Evolutionary conservation across 805 yeast genomes (phyloP).

Genomic region (Lachancea cidri): DNA sequence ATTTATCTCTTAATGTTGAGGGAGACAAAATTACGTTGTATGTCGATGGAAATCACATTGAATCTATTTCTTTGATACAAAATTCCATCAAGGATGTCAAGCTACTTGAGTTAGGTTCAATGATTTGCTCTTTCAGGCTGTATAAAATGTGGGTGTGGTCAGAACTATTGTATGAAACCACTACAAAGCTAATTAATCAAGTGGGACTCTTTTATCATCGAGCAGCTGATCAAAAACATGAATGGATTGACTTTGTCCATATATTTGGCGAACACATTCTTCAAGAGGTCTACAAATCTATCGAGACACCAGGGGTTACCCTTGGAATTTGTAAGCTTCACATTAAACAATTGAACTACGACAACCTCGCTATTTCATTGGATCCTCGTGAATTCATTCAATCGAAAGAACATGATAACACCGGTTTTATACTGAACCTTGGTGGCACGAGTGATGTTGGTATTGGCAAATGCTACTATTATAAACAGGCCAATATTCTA

Average conservation of each 20-base stretch:
- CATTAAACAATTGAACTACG: slow-evolving; percentile 15
- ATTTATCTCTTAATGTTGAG: slow-evolving; percentile 14
- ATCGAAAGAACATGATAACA: not conserved
- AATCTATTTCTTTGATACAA: slow-evolving; percentile 17
- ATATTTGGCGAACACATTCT: slow-evolving; percentile 15
- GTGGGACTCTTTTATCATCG: slow-evolving; percentile 7
- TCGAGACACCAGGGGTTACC: slow-evolving; percentile 6
- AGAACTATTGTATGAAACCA: slow-evolving; percentile 10
- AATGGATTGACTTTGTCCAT: slow-evolving; percentile 1
- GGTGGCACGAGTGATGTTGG: not conserved
- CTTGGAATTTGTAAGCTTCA: slow-evolving; percentile 6
- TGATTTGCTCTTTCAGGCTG: slow-evolving; percentile 30
- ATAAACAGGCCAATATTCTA: slow-evolving; percentile 13
- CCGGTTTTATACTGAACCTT: not conserved
- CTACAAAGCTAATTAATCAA: slow-evolving; percentile 9
- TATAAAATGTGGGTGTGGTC: slow-evolving; percentile 11
- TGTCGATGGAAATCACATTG: slow-evolving; percentile 22
- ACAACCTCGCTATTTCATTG: slow-evolving; percentile 17
- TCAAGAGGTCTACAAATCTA: slow-evolving; percentile 15
- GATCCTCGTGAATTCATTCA: slow-evolving; percentile 16
- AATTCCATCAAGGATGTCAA: slow-evolving; percentile 11
- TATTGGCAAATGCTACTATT: slow-evolving; percentile 18
- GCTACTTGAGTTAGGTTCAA: slow-evolving; percentile 29
- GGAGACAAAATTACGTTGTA: slow-evolving; percentile 14
- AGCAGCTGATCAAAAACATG: not conserved